phyloP scores from a whole-genome alignment of 805 yeast species.

The Debaryomyces castellii region DNA sequence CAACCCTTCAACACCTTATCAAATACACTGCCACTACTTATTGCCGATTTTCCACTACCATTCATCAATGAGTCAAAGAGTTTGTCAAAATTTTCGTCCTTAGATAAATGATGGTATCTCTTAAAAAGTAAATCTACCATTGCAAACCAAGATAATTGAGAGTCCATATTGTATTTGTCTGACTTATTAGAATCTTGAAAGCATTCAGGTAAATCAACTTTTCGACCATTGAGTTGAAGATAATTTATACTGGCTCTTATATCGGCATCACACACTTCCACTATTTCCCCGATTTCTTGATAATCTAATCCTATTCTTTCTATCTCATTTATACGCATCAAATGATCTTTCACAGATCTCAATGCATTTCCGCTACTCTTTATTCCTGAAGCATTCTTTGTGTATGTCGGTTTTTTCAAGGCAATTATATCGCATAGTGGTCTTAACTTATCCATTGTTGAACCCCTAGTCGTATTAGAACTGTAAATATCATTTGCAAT shows the following conservation, averaged over 20 bases:
- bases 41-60: conserved; percentile 34
- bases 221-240: conserved; percentile 59
- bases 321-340: conserved; percentile 47
- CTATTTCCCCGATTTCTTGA: conserved; percentile 59
- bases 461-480: conserved; percentile 24
- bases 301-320: conserved; percentile 55
- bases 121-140: conserved; percentile 62
- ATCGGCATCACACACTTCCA: conserved; percentile 75
- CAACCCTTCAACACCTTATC: conserved; percentile 74
- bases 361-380: conserved; percentile 32
- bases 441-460: conserved; percentile 71
- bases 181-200: background rate
- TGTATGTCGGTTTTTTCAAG: conserved; percentile 58
- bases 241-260: conserved; percentile 81
- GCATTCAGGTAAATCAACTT: conserved; percentile 7
- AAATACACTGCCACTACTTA: conserved; percentile 38
- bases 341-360: conserved; percentile 34
- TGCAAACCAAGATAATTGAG: conserved; percentile 63
- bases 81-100: conserved; percentile 48
- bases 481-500: conserved; percentile 87
- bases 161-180: conserved; percentile 49
- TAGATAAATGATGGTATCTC: conserved; percentile 45
- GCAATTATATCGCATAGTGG: conserved; percentile 70
- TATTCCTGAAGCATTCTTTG: conserved; percentile 46
- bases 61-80: conserved; percentile 46